Conservation (phyloP, 306 rosid species). For the Cyamopsis tetragonoloba region DNA sequence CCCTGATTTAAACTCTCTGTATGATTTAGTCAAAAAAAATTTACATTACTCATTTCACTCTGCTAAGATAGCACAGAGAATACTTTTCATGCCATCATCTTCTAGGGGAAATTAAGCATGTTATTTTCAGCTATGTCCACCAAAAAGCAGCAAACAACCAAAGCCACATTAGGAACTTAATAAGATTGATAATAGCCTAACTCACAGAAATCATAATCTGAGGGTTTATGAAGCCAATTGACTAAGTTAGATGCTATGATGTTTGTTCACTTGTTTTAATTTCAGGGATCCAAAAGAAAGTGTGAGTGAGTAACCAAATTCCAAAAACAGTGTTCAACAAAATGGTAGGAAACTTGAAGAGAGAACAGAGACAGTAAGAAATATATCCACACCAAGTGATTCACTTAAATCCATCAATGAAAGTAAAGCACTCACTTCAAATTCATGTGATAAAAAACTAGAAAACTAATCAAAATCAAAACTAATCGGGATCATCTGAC, state of each 20-base stretch:
- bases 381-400: not conserved
- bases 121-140: not conserved
- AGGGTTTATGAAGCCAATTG: not conserved
- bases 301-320: not conserved
- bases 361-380: not conserved
- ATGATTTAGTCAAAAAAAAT: not conserved
- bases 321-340: not conserved
- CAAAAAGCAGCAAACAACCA: not conserved
- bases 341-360: not conserved
- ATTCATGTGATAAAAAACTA: not conserved
- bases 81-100: not conserved
- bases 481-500: not conserved
- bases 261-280: not conserved
- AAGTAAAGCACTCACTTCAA: not conserved
- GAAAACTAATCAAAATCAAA: not conserved
- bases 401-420: not conserved
- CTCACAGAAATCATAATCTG: not conserved
- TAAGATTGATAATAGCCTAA: not conserved
- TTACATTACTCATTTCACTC: not conserved
- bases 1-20: not conserved
- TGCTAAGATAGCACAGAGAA: not conserved
- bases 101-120: not conserved
- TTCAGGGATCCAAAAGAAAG: not conserved
- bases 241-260: slow-evolving; percentile 1
- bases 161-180: not conserved